Conservation (phyloP, 1,284 basidiomycete genomes). For the Tilletia indica region DNA sequence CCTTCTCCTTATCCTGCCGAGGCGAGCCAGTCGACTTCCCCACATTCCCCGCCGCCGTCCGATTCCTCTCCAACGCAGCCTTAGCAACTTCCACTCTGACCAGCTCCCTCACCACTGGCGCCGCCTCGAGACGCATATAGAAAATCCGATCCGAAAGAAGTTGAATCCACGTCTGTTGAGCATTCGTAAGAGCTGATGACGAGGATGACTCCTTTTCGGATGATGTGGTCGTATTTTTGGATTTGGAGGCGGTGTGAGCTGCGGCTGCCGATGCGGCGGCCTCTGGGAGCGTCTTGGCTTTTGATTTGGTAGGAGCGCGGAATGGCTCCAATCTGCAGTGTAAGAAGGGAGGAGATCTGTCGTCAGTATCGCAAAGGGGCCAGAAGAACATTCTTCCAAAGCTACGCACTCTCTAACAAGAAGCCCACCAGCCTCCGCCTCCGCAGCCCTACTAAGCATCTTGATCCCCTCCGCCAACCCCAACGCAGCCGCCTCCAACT, state of each 20-base stretch:
- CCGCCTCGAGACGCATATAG: background rate
- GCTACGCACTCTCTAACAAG: conserved; percentile 10
- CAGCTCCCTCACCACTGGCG: background rate
- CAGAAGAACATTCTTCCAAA: background rate
- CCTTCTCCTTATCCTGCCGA: too few species aligned
- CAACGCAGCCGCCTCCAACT: background rate
- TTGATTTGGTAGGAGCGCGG: background rate
- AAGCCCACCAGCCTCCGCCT: conserved; percentile 13
- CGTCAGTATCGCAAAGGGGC: background rate
- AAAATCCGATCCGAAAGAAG: background rate
- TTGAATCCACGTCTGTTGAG: background rate
- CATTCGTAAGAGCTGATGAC: background rate
- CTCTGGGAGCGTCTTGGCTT: conserved; percentile 7
- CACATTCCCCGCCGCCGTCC: background rate
- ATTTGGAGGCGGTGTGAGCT: background rate
- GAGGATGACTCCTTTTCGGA: background rate
- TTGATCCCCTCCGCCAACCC: conserved; percentile 1
- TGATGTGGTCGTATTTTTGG: background rate
- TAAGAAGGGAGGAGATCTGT: too few species aligned
- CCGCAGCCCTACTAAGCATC: background rate
- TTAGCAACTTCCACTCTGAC: background rate
- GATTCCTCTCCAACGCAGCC: background rate
- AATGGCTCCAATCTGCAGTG: background rate
- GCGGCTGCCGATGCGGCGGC: conserved; percentile 2
- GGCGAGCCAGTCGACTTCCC: background rate